A percentile compares a stretch with the other conserved stretches of the same genome.
phyloP scores from a whole-genome alignment of 2,329 filamentous ascomycete species.

The Plectosphaerella plurivora region DNA sequence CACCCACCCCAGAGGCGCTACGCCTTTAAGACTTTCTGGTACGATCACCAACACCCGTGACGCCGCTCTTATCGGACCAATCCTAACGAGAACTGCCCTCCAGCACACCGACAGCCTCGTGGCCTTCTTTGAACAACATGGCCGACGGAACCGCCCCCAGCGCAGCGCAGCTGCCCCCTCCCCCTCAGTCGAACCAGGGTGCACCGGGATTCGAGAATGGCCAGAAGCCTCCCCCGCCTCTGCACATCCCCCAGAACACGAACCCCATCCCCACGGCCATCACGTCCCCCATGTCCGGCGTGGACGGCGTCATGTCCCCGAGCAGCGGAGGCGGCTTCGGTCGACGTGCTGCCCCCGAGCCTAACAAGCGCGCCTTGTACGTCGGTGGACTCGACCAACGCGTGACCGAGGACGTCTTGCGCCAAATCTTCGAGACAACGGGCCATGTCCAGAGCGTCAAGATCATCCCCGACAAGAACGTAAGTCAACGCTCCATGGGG shows the following conservation, averaged over 20 bases:
- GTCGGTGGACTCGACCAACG: constrained; percentile 92
- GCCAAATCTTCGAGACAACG: constrained; percentile 98
- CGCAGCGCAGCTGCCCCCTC: constrained; percentile 63
- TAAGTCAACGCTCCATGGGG: constrained; percentile 44
- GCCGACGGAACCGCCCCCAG: constrained; percentile 66
- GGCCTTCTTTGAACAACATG: constrained; percentile 47
- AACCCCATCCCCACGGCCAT: constrained; percentile 93
- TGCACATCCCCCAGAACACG: constrained; percentile 93
- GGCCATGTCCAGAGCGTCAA: constrained; percentile 98
- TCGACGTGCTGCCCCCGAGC: constrained; percentile 89
- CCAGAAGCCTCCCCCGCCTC: constrained; percentile 77
- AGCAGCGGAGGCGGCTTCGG: constrained; percentile 76
- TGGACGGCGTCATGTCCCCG: constrained; percentile 74
- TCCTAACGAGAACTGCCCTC: too few relatives aligned
- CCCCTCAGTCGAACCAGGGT: constrained; percentile 63
- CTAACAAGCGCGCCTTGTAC: constrained; percentile 96
- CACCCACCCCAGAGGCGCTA: too few relatives aligned
- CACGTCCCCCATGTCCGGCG: constrained; percentile 75
- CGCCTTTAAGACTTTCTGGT: too few relatives aligned
- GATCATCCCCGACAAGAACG: constrained; percentile 99
- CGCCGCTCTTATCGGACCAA: too few relatives aligned
- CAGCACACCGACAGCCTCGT: too few relatives aligned
- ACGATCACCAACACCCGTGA: too few relatives aligned
- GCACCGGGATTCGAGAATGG: constrained; percentile 73
- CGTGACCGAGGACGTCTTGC: constrained; percentile 92